Percentiles rank a stretch among this genome's conserved stretches.
Conservation (phyloP, 2,329 filamentous ascomycete genomes). For the Phaeosphaeria sp. region DNA sequence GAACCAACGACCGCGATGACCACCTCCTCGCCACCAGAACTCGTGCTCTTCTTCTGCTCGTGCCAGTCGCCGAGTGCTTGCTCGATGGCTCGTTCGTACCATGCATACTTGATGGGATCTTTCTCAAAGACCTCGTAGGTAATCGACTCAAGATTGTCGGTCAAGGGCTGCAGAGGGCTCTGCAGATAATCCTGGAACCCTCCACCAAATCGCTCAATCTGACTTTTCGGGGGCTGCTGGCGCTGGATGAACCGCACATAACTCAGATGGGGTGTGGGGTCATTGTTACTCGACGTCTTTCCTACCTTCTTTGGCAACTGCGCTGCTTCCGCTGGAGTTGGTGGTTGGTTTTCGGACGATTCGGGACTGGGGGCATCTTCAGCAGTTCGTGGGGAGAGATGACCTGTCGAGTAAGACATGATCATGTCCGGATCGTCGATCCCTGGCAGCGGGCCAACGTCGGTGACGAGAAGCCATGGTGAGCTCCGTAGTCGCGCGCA, state of each 20-base stretch:
- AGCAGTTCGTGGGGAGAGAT: constrained; percentile 53
- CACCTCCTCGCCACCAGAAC: constrained; percentile 72
- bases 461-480: constrained; percentile 67
- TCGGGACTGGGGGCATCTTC: constrained; percentile 42
- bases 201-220: constrained; percentile 70
- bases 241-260: constrained; percentile 87
- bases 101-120: constrained; percentile 96
- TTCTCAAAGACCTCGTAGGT: constrained; percentile 99
- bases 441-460: constrained; percentile 63
- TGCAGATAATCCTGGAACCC: constrained; percentile 95
- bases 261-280: constrained; percentile 71
- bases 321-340: constrained; percentile 73
- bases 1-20: constrained; percentile 93
- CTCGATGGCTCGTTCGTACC: constrained; percentile 86
- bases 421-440: constrained; percentile 50
- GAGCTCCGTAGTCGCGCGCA: constrained; percentile 64
- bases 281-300: constrained; percentile 55
- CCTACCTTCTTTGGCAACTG: constrained; percentile 42
- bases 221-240: constrained; percentile 72
- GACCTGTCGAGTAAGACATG: constrained; percentile 45
- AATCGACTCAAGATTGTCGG: constrained; percentile 94
- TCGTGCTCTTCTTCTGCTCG: constrained; percentile 74
- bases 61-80: constrained; percentile 84
- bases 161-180: constrained; percentile 90
- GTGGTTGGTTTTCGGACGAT: constrained; percentile 48